Evolutionary conservation across 225 moss, liverwort and hornwort species (phyloP).

Genomic region (Straminergon stramineum): DNA sequence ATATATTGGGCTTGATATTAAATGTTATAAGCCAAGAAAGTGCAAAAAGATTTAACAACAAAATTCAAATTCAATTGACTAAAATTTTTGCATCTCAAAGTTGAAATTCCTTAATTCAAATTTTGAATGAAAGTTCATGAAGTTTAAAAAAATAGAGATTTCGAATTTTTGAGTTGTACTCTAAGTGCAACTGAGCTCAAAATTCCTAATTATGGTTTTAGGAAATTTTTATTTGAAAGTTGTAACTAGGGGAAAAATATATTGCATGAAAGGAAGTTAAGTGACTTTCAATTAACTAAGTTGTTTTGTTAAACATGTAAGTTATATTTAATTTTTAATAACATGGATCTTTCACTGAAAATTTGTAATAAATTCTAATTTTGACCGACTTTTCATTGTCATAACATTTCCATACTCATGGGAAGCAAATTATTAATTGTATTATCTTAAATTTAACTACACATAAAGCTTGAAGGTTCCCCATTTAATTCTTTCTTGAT

Average conservation of each 20-base stretch:
- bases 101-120: background rate
- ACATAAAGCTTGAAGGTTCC: background rate
- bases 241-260: background rate
- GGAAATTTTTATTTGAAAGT: background rate
- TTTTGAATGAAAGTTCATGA: background rate
- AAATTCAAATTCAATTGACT: background rate
- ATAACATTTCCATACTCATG: background rate
- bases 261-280: background rate
- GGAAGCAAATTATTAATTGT: background rate
- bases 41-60: rapidly evolving
- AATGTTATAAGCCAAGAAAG: background rate
- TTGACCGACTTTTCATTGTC: background rate
- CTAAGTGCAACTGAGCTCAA: background rate
- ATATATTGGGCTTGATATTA: background rate
- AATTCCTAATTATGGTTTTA: background rate
- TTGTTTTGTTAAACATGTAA: background rate
- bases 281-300: background rate
- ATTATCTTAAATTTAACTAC: background rate
- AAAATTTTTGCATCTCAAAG: background rate
- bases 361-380: background rate
- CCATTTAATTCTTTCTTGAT: background rate
- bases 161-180: background rate
- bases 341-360: background rate
- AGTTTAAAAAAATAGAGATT: background rate
- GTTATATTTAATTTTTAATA: background rate